Evolutionary conservation across 2,329 filamentous ascomycete species (phyloP), one percentile per base, ranked within the genome.

Genomic region (Cladophialophora carrionii): DNA sequence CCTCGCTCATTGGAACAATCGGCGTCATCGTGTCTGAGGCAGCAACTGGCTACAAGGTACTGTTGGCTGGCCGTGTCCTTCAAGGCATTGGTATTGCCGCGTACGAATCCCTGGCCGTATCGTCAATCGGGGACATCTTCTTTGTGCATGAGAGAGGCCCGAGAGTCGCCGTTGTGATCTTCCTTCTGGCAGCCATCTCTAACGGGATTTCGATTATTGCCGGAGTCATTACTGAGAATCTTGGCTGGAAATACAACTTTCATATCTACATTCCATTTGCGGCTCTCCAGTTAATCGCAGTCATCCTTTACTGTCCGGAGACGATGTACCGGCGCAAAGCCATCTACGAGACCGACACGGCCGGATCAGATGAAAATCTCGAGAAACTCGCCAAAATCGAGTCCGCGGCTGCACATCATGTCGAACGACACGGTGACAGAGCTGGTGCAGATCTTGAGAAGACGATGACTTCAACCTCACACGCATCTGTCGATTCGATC

Each of bases 71-170:
- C 0, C 75, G 79, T 0, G 77, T 80, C 31, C 69, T 81, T 3
- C 79, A 81, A 55, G 79, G 78, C 4, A 77, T 81, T 70, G 79
- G 79, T 65, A 75, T 74, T 4, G 78, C 74, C 5, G 77, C 77
- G 2, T 74, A 76, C 1, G 77, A 81, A 68, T 76, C 73, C 1
- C 75, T 75, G 32, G 78, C 76, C 2, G 72, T 81, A 20, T 78
- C 78, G 73, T 78, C 75, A 68, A 77, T 80, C 59, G 76, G 77
- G 64, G 76, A 78, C 64, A 73, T 78, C 68, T 78, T 76, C 69
- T 78, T 76, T 70, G 73, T 78, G 64, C 76, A 78, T 51, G 75
- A 65, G 51, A 55, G 66, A 57, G 62, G 62, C n/a, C 64, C 62
- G 2, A 20, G 57, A 29, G 63, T 68, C 24, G 78, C 78, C 2